phyloP scores from a whole-genome alignment of 768 basidiomycete species.

The Amylocystis lapponica region DNA sequence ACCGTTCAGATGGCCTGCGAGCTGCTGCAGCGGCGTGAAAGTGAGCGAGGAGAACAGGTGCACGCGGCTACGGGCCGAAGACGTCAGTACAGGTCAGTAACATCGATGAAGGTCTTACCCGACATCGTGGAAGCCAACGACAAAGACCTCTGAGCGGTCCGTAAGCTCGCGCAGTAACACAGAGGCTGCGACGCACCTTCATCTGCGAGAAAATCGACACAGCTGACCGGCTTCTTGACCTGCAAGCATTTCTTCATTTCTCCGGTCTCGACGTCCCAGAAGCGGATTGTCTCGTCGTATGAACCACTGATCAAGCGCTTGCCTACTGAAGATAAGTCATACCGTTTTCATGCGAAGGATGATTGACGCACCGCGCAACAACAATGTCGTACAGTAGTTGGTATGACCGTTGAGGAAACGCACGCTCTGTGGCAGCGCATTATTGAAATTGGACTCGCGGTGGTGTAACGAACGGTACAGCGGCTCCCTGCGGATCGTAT shows the following conservation, averaged over 20 bases:
- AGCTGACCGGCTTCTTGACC: conserved; percentile 88
- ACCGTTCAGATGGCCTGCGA: conserved; percentile 82
- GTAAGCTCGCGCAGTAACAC: background rate
- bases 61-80: conserved; percentile 51
- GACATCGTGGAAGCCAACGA: conserved; percentile 89
- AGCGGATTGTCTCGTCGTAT: conserved; percentile 88
- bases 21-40: conserved; percentile 77
- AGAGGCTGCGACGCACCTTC: conserved; percentile 45
- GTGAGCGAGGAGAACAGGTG: conserved; percentile 85
- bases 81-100: background rate
- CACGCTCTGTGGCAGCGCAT: conserved; percentile 70
- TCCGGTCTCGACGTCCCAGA: conserved; percentile 78
- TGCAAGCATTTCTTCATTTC: conserved; percentile 69
- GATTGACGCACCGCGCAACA: conserved; percentile 43
- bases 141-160: conserved; percentile 66
- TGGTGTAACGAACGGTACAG: conserved; percentile 79
- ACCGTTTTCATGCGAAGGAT: background rate
- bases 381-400: conserved; percentile 80
- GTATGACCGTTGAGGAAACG: conserved; percentile 80
- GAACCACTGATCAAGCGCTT: conserved; percentile 84
- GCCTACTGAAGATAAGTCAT: conserved; percentile 28
- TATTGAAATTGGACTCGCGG: conserved; percentile 78
- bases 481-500: conserved; percentile 39
- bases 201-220: conserved; percentile 79
- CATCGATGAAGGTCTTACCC: conserved; percentile 44